A percentile compares a stretch with the other conserved stretches of the same genome.
Conservation (phyloP, 129 eudicot genomes). For the Lactuca saligna region DNA sequence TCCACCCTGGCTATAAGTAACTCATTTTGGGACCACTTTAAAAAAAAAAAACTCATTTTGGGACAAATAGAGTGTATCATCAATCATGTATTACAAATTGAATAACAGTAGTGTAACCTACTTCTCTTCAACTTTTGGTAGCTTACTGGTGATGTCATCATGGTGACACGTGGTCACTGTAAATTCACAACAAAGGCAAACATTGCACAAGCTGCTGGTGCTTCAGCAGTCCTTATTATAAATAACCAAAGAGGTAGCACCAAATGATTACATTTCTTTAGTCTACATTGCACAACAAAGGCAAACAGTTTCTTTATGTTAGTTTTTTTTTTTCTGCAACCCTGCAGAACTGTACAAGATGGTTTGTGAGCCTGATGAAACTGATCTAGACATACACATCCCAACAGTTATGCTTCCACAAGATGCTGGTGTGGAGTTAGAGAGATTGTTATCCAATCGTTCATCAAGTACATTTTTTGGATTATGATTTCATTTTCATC, state of each 20-base stretch:
- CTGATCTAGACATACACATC: slow-evolving; percentile 85
- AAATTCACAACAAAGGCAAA: slow-evolving; percentile 85
- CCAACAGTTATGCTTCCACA: slow-evolving; percentile 86
- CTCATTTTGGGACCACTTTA: neutral
- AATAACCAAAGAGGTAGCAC: slow-evolving; percentile 56
- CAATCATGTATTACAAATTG: neutral
- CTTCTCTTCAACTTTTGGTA: slow-evolving; percentile 25
- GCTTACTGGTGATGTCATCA: slow-evolving; percentile 78
- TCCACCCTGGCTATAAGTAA: neutral
- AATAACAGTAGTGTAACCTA: neutral
- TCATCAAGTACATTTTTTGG: slow-evolving; percentile 53
- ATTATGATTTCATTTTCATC: slow-evolving; percentile 9
- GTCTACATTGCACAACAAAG: neutral
- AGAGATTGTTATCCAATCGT: slow-evolving; percentile 61
- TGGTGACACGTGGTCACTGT: slow-evolving; percentile 89
- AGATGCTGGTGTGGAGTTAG: slow-evolving; percentile 78
- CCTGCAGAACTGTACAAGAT: slow-evolving; percentile 82
- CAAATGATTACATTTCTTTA: neutral
- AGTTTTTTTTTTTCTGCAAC: slow-evolving; percentile 5
- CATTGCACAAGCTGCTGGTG: slow-evolving; percentile 92
- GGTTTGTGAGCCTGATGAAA: slow-evolving; percentile 90
- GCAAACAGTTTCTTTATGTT: slow-evolving; percentile 1
- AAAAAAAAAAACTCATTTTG: neutral
- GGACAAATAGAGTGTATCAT: neutral
- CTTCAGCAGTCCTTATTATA: slow-evolving; percentile 84